Evolutionary conservation across 2,329 filamentous ascomycete species (phyloP), one percentile per base, ranked within the genome.

Genomic region (Talaromyces sp.): DNA sequence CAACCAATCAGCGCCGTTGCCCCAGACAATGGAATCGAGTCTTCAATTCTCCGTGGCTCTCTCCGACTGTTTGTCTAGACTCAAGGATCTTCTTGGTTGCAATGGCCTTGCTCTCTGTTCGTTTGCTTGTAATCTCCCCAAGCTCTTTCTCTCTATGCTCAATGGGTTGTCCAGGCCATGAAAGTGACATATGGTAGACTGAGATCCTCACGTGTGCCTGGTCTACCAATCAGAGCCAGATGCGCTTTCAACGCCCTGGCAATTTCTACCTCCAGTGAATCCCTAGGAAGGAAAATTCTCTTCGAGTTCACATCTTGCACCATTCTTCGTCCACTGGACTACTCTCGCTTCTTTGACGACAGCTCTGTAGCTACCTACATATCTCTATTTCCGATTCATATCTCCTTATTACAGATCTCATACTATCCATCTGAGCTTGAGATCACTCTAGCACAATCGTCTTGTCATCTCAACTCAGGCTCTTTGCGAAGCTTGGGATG

Each of bases 21-120:
- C 19, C 48, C 22, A 39, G 48, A 52, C 48, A 39, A 52, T 48
- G 52, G 21, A 46, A n/a, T 57, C 55, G 36, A 41, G 36, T 19
- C 35, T 33, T 45, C 48, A 39, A 39, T 28, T 35, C 36, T 51
- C 25, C 21, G 15, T n/a, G 19, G 17, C n/a, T 31, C 41, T 37
- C 48, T 35, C 43, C 13, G 5, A 37, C 21, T 39, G 48, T 39
- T 17, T 39, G 46, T 36, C 33, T 52, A 25, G 48, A 39, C 21
- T 52, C 48, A 19, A 15, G 13, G n/a, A 25, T 52, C 19, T 36
- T 28, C 21, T 21, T 4, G 22, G 22, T 52, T 52, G 33, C 35
- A 25, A 17, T 51, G 22, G 19, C 13, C 6, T n/a, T 31, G 31
- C 25, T n/a, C 8, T 13, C 41, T 46, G 46, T 36, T 39, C 48